Evolutionary conservation across 1,139 yeast genomes (phyloP).

Genomic region (Zygosaccharomyces sapae): DNA sequence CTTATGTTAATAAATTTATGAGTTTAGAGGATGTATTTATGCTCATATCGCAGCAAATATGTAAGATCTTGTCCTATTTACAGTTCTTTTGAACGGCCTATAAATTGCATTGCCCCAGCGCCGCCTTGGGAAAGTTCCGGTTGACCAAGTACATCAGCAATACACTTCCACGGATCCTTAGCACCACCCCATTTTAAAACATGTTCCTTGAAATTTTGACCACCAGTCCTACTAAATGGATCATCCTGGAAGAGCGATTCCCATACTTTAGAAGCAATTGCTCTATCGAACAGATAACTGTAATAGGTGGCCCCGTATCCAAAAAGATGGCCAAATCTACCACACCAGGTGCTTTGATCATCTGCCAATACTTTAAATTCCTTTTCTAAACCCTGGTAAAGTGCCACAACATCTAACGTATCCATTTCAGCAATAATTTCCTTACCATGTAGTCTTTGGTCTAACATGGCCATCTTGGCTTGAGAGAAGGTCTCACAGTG

Average conservation of each 20-base stretch:
- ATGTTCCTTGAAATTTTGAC: conserved; percentile 65
- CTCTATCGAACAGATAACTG: conserved; percentile 86
- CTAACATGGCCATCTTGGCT: conserved; percentile 83
- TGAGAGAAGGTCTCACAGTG: conserved; percentile 81
- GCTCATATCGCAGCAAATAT: background rate
- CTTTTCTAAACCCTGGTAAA: conserved; percentile 65
- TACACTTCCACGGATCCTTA: conserved; percentile 81
- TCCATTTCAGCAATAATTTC: conserved; percentile 22
- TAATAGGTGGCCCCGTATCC: conserved; percentile 95
- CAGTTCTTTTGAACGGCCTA: conserved; percentile 43
- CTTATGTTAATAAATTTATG: background rate
- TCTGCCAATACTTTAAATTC: conserved; percentile 56
- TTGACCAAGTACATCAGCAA: conserved; percentile 71
- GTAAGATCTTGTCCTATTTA: conserved; percentile 10
- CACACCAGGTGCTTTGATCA: conserved; percentile 78
- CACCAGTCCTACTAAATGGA: conserved; percentile 70
- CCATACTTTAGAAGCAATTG: conserved; percentile 88
- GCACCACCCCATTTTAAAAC: conserved; percentile 94
- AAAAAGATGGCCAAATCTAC: conserved; percentile 86
- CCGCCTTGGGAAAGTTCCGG: conserved; percentile 64
- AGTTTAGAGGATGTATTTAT: too few species aligned
- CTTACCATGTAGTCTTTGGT: conserved; percentile 67
- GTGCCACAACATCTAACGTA: conserved; percentile 44
- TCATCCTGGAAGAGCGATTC: conserved; percentile 59
- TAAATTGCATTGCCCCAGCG: conserved; percentile 64